Evolutionary conservation across 1,139 yeast genomes (phyloP), one percentile per base, ranked within the genome.

Genomic region (Pichia sp.): DNA sequence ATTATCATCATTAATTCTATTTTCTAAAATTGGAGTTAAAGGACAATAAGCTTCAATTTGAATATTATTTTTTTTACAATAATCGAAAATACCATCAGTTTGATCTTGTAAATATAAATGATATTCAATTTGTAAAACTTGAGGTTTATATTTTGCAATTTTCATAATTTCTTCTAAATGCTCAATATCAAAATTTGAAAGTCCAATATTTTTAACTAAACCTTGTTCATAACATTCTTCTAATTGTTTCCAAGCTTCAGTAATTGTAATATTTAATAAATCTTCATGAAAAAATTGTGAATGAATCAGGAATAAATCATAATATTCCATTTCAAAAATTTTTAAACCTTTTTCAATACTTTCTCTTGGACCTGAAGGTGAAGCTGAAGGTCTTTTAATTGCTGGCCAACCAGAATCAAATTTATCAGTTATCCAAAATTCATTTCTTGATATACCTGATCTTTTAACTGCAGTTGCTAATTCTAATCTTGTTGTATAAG

Each of bases 61-160:
- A 37, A 78, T 73, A 10, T 63, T 68, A 45, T 77, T 56, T 29
- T 68, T 54, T 39, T 64, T 59, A 38, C 73, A 66, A 54, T 61
- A 76, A n/a, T 72, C 66, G 37, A 70, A 63, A 35, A 77, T 67
- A 58, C 78, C 85, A 1, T 82, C 79, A 10, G 86, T 52, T 63
- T 83, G 89, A 56, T 81, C 71, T 55, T 80, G 87, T 54, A 82
- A 70, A 58, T 80, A 80, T 1, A 86, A 77, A 57, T 74, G 74
- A 64, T 67, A 81, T 60, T 84, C 92, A 55, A 84, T 80, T 63
- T 84, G 92, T 63, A 82, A 80, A 37, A 81, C 79, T 46, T 70
- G 76, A 2, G 90, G 90, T 51, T 71, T 73, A 52, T 70, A 62
- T 51, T 69, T 73, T 33, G 70, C 65, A 30, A 70, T 71, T 31